Base-by-base conservation (phyloP, 768 basidiomycete species). In the Hemileccinum impolitum region DNA sequence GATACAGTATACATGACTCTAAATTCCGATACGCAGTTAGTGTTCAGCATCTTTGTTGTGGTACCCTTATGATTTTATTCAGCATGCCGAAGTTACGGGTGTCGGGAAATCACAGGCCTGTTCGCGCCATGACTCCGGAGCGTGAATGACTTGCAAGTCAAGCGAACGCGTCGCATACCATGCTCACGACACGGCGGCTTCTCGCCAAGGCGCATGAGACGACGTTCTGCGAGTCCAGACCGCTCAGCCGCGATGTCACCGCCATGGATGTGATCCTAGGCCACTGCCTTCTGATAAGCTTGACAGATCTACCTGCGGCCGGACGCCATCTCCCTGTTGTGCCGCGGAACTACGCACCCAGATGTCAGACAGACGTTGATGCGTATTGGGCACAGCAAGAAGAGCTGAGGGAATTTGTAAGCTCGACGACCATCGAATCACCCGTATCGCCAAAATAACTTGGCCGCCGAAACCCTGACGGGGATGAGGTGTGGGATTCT, bases 191-290 rank as follows among this genome's bases (percentile, higher is more conserved):
- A 3, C 39, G 48, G 39, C 46, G 54, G 14, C 39, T 69, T 35
- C 57, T 73, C 12, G 53, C 56, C 17, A 59, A 66, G 47, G 65
- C 64, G 47, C 61, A 61, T 39, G 62, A 68, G 35, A 54, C 52
- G 21, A 62, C 61, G n/a, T 61, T 48, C 39, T 44, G 54, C 23
- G 65, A 68, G 57, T 58, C 62, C 43, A 63, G 59, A 41, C 54
- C 58, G 55, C 57, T 59, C 53, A 63, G 70, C 45, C 65, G 60
- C 28, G 67, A 54, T 40, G 67, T 63, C 54, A 75, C 62, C 34
- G 63, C 75, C 53, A 79, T 77, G 76, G 77, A 77, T 57, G 58
- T 76, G 48, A 63, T 78, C 52, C 66, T 80, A 48, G 75, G 75
- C 54, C 62, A 54, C 49, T 47, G 55, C 53, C 50, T 53, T 34